Evolutionary conservation across 2,329 filamentous ascomycete species (phyloP).

Genomic region (Chalaropsis ovoidea): DNA sequence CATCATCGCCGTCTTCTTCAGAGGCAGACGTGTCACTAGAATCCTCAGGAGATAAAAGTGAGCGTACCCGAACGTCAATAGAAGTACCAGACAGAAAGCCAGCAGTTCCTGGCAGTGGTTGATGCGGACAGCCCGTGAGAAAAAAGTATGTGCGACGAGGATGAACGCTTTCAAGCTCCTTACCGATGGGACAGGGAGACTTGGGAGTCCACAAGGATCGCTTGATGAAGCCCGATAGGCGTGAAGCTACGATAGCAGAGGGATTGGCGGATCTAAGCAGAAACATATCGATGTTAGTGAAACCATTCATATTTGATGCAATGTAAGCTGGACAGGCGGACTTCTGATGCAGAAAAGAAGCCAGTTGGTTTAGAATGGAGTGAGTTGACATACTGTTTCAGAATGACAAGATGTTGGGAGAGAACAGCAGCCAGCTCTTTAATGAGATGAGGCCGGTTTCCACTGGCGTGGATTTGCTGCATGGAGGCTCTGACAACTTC

Average conservation of each 20-base stretch:
- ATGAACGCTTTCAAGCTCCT: conserved; percentile 85
- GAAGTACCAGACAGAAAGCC: neutral
- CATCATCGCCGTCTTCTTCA: conserved; percentile 32
- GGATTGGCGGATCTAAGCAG: conserved; percentile 77
- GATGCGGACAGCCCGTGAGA: conserved; percentile 76
- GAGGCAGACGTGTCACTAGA: conserved; percentile 54
- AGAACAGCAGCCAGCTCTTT: conserved; percentile 83
- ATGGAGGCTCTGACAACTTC: conserved; percentile 91
- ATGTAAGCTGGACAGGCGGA: too few relatives aligned
- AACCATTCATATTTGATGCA: conserved; percentile 14
- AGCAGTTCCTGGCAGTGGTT: conserved; percentile 56
- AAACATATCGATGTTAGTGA: conserved; percentile 24
- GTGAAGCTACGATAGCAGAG: conserved; percentile 87
- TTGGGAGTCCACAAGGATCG: conserved; percentile 68
- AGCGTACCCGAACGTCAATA: conserved; percentile 29
- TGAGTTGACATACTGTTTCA: conserved; percentile 68
- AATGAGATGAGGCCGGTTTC: conserved; percentile 85
- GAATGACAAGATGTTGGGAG: conserved; percentile 63
- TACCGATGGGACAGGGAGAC: conserved; percentile 76
- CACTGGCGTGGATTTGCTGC: conserved; percentile 75
- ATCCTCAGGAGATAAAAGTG: conserved; percentile 73
- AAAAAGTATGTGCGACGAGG: conserved; percentile 95
- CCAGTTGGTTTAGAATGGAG: neutral
- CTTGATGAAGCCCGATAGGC: conserved; percentile 81
- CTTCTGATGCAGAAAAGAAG: neutral